Evolutionary conservation across 2,329 filamentous ascomycete genomes (phyloP), one percentile per base, ranked within the genome.

Genomic region (Aspergillus flavus): DNA sequence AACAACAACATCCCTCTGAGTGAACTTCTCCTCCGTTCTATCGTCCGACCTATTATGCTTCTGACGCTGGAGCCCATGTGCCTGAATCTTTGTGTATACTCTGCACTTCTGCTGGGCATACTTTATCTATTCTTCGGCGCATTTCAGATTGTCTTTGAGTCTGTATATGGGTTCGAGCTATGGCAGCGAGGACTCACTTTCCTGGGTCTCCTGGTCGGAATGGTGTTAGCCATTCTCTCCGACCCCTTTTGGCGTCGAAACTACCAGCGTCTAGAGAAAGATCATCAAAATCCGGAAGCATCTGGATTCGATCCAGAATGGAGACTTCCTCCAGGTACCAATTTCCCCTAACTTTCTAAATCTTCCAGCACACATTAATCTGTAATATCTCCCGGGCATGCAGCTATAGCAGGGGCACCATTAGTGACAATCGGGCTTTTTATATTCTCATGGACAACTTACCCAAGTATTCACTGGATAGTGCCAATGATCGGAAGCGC

Each of bases 101-200:
- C 91, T 0, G 92, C 93, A 46, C 87, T 97, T 60, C 81, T 97
- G 16, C 83, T 97, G 7, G 94, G 93, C 6, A 90, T 96, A 50
- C 80, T 97, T 3, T 97, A 97, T 74, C 86, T 97, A 39, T 96
- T 96, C 82, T 96, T 96, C 75, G 93, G 93, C 23, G 93, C 93
- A 0, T 96, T 97, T 71, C 86, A 90, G 5, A 81, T 96, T 48
- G 88, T 97, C 16, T 97, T 97, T 72, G 76, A 83, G 30, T 85
- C 84, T 52, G 88, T 90, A 53, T 90, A 96, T 75, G 88, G 86
- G 21, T 93, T 97, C 80, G 87, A 87, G 59, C 81, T 93, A 12
- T 95, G 90, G 83, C 91, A 96, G 77, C 83, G 87, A 14, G 94
- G 93, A 19, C 79, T 95, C 61, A 85, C 88, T 12, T 97, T 97